Base-by-base conservation (phyloP, 1,139 yeast genomes). In the Diutina neorugosa region DNA sequence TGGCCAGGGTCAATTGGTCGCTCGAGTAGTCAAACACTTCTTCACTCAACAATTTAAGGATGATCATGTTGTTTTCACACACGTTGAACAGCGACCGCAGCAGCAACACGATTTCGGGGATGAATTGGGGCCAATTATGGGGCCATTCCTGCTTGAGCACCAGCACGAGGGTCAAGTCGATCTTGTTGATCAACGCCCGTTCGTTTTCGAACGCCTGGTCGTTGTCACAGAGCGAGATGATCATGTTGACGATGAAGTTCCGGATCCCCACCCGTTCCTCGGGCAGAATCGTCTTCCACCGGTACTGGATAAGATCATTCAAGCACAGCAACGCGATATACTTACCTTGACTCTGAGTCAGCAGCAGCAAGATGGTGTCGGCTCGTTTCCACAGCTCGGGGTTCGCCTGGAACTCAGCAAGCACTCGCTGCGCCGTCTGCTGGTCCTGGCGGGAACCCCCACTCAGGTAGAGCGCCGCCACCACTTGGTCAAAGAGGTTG, bases 141-240 rank as follows among this genome's bases (percentile, higher is more conserved):
- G 99, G 99, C 99, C 99, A 93, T 66, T 93, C 99, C 69, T 94
- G 98, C 65, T 93, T 93, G 63, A 93, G 80, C 53, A 93, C 84
- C 63, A 93, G 95, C 44, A 93, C 98, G 63, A 93, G 75, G 7
- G 98, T 93, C 65, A 93, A 77, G 69, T 93, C 96, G 61, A 93
- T 91, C 68, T 94, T 94, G 70, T 87, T 89, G 62, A 93, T 88
- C 63, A 93, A 77, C 20, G 97, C 84, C 64, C 84, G 83, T 65
- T 91, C 91, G 51, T 78, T 70, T 55, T 77, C 80, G 65, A 91
- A 90, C 23, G 82, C 75, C n/a, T 76, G 72, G 57, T 90, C 96
- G 65, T 86, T 87, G 58, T 89, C 94, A 69, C 96, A 88, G 77
- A 94, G 80, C 27, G 91, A 78, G 57, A 94, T 86, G 63, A 94